Conservation (phyloP, 768 basidiomycete genomes). For the Lyophyllum atratum region DNA sequence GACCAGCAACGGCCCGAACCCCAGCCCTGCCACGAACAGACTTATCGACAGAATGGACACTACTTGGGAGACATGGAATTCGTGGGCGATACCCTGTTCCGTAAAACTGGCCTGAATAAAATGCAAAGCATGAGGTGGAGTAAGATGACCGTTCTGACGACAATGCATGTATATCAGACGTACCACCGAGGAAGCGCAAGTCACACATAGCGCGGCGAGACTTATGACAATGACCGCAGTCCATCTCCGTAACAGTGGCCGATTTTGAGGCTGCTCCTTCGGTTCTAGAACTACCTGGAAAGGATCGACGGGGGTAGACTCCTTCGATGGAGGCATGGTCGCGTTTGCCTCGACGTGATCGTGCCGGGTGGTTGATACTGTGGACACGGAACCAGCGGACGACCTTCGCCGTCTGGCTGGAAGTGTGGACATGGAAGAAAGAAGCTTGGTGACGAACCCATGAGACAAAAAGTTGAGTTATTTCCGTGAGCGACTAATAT, state of each 20-base stretch:
- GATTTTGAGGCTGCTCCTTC: conserved; percentile 43
- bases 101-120: conserved; percentile 66
- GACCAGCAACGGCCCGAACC: conserved; percentile 54
- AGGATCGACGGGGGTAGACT: conserved; percentile 4
- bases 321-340: conserved; percentile 1
- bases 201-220: conserved; percentile 48
- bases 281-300: conserved; percentile 40
- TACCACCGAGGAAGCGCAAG: conserved; percentile 60
- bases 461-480: conserved; percentile 10
- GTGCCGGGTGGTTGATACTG: conserved; percentile 8
- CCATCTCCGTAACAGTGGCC: conserved; percentile 48
- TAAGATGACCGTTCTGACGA: background rate
- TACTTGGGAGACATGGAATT: conserved; percentile 47
- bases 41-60: conserved; percentile 57
- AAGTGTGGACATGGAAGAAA: conserved; percentile 9
- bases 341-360: background rate
- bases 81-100: conserved; percentile 55
- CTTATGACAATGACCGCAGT: conserved; percentile 47
- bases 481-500: background rate
- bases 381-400: conserved; percentile 5
- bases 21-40: conserved; percentile 61
- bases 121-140: background rate
- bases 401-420: background rate
- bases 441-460: conserved; percentile 2
- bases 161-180: conserved; percentile 18